Evolutionary conservation across 225 moss, liverwort and hornwort species (phyloP), one percentile per base, ranked within the genome.

Genomic region (Bryum argenteum): DNA sequence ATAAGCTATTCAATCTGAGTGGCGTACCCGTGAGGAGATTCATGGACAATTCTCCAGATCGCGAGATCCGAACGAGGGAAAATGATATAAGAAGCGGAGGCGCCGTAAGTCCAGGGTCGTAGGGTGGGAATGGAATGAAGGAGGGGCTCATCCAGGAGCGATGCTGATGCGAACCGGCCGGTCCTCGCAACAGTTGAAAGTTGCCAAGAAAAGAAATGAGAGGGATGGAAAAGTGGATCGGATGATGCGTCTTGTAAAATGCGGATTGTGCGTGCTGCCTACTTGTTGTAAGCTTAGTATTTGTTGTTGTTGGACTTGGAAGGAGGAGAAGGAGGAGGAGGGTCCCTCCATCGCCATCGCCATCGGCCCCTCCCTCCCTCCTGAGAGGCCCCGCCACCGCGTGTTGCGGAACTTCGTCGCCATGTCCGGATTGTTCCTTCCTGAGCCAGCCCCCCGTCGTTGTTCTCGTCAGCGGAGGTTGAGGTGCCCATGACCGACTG

Each of bases 311-410:
- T 13, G 54, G 21, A 7, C 40, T 6, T 44, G 40, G 13, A 0
- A 24, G 4, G 15, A 47, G 3, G 64, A 59, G 13, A 59, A 28
- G 14, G 63, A 9, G 39, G 61, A 64, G 54, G 65, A 19, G 73
- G 74, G 74, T 58, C 74, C 74, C 74, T 6, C 74, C 74, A 67
- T 74, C 48, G 66, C 56, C 42, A 51, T 66, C 37, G 66, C 48
- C 65, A 44, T 47, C 23, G 16, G 33, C 33, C 33, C 33, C 4
- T 4, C 33, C 33, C 33, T 5, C 3, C 21, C 42, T 12, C 6
- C 13, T 13, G 48, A 8, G 48, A 17, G 14, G 3, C 16, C 47
- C 44, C 11, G 44, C 12, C 44, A 44, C 11, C 48, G 48, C 15
- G 47, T 47, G 47, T 47, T 47, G 16, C 0, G 47, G 47, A 16